phyloP scores from a whole-genome alignment of 352 stramenopile species.

The Aphanomyces invadans region DNA sequence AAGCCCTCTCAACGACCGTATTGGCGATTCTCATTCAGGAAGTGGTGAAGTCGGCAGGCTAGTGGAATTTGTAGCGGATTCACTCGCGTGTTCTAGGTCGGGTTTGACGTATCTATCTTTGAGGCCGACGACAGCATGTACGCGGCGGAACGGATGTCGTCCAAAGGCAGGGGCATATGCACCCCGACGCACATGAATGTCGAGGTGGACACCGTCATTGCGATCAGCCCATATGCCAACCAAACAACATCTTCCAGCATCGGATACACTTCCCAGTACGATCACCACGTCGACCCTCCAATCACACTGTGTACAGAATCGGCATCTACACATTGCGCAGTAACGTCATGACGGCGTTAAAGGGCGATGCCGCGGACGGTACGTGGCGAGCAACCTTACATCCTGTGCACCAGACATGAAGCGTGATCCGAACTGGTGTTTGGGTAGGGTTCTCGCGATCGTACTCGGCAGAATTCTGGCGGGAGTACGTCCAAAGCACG shows the following conservation, averaged over 20 bases:
- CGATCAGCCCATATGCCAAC: conserved; percentile 39
- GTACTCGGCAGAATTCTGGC: conserved; percentile 20
- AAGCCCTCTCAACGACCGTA: conserved; percentile 34
- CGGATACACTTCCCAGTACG: conserved; percentile 7
- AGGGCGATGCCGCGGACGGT: neutral
- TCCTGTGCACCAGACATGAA: too few species aligned
- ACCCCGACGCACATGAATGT: conserved; percentile 50
- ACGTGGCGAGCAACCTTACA: too few species aligned
- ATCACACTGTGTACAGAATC: neutral
- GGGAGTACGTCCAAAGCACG: neutral
- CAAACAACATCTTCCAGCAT: conserved; percentile 20
- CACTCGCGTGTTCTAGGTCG: too few species aligned
- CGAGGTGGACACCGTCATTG: conserved; percentile 37
- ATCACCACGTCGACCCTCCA: neutral
- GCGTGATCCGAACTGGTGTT: neutral
- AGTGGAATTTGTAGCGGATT: too few species aligned
- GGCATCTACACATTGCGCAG: neutral
- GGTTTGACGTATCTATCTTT: conserved; percentile 5
- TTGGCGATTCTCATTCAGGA: conserved; percentile 36
- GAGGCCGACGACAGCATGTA: neutral
- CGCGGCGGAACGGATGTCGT: conserved; percentile 35
- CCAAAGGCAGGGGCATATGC: conserved; percentile 30
- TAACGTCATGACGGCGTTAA: neutral
- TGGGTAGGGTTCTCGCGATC: neutral
- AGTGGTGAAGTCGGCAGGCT: too few species aligned